Conservation (phyloP, 164 flowering plant species). For the Tinospora cordifolia region DNA sequence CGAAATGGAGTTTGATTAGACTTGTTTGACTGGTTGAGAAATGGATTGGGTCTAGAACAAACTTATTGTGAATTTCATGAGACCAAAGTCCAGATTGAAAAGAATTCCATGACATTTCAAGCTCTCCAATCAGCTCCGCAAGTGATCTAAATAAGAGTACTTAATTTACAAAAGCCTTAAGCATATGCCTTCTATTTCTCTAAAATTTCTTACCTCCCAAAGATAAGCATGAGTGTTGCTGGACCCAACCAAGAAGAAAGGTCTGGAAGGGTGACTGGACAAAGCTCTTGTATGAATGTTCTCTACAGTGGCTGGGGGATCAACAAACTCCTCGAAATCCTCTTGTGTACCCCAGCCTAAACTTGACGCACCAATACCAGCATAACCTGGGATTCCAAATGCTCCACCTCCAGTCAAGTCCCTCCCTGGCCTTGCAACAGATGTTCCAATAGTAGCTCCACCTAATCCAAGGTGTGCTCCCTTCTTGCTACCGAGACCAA, state of each 20-base stretch:
- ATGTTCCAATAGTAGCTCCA: slow-evolving; percentile 71
- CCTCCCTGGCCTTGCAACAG: slow-evolving; percentile 49
- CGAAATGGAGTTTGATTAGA: not conserved
- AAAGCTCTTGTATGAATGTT: slow-evolving; percentile 71
- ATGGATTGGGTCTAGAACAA: not conserved
- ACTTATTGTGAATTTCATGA: too few relatives aligned
- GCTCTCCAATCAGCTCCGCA: not conserved
- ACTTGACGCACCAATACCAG: slow-evolving; percentile 69
- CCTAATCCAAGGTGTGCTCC: slow-evolving; percentile 74
- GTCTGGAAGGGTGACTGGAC: slow-evolving; percentile 82
- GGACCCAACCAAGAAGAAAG: slow-evolving; percentile 93
- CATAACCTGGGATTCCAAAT: slow-evolving; percentile 73
- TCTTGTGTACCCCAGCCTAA: slow-evolving; percentile 84
- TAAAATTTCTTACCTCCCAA: slow-evolving; percentile 74
- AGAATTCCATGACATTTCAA: not conserved
- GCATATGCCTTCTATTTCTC: not conserved
- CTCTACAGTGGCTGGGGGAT: slow-evolving; percentile 69
- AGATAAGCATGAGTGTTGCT: slow-evolving; percentile 81
- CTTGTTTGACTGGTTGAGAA: not conserved
- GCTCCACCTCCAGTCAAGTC: slow-evolving; percentile 66
- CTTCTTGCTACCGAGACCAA: slow-evolving; percentile 65
- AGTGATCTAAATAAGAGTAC: not conserved
- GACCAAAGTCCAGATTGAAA: not conserved
- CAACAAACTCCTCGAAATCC: slow-evolving; percentile 70
- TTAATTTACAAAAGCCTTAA: not conserved